phyloP scores from a whole-genome alignment of 371 early-diverging fungal species.

The Mortierella sp. region DNA sequence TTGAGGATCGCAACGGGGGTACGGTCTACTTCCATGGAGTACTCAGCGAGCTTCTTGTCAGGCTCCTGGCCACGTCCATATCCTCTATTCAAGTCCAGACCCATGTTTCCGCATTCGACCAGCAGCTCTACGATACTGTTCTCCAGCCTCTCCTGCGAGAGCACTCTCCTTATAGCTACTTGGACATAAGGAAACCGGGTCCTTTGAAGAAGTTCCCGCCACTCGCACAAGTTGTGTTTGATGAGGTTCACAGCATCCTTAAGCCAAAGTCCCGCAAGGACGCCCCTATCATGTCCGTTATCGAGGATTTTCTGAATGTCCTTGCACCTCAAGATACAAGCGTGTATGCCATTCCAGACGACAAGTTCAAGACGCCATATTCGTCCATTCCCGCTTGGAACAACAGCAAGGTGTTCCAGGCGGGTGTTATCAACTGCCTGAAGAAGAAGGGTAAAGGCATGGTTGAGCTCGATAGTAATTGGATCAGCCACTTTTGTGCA shows the following conservation, averaged over 20 bases:
- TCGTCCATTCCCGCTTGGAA: conserved; percentile 44
- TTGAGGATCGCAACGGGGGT: conserved; percentile 6
- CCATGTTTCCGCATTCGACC: conserved; percentile 6
- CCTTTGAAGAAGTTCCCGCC: conserved; percentile 29
- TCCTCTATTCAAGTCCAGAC: conserved; percentile 5
- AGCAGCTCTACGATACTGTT: conserved; percentile 10
- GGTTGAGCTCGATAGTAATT: conserved; percentile 15
- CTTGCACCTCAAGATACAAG: conserved; percentile 27
- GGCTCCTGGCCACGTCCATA: conserved; percentile 3
- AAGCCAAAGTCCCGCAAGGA: conserved; percentile 17
- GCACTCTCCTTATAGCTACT: background rate
- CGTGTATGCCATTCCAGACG: conserved; percentile 27
- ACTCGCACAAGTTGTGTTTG: conserved; percentile 25
- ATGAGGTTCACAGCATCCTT: conserved; percentile 20
- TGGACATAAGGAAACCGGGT: background rate
- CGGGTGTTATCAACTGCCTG: conserved; percentile 15
- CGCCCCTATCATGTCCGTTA: background rate
- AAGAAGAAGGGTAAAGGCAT: conserved; percentile 6
- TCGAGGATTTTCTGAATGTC: conserved; percentile 18
- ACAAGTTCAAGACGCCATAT: conserved; percentile 18
- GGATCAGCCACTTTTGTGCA: conserved; percentile 25
- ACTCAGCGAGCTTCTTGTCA: conserved; percentile 7
- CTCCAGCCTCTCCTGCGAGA: conserved; percentile 14
- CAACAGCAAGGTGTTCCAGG: conserved; percentile 28
- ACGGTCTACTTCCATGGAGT: conserved; percentile 7